Evolutionary conservation across 345 rosid species (phyloP), one percentile per base, ranked within the genome.

Genomic region (Raphanus sativus): DNA sequence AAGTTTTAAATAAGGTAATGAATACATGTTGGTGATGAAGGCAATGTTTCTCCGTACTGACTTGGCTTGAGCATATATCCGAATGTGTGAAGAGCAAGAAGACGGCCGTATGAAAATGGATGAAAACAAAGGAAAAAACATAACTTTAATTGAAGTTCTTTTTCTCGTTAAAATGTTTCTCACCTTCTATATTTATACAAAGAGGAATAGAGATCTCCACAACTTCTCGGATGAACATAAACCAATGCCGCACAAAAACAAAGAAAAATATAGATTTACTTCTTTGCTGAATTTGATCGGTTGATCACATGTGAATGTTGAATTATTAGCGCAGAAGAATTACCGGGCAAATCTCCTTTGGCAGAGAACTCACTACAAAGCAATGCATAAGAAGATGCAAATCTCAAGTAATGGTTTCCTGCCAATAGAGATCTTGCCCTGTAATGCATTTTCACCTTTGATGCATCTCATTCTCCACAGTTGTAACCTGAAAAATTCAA

Each of bases 341-440:
- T 79, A 40, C 82, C 78, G 82, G 82, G 78, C 78, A 79, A 79
- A 79, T 74, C 82, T 79, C 82, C 82, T 79, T 79, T 79, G 82
- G 78, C 82, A 79, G 78, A 68, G 42, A 74, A 63, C 70, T 74
- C 75, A 79, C 24, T 40, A 74, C 75, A 74, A 54, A 50, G 15
- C 70, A 50, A 66, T 72, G 77, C 74, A 78, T 13, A 36, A 67
- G 54, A 28, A 54, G 0, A 17, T 79, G 74, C 70, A 73, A 50
- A 67, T 3, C 2, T 36, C 16, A 4, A 66, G 69, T 79, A 68
- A 79, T 73, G 74, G 78, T 74, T 74, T 79, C 69, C 74, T 79
- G 78, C 82, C 82, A 79, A 79, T 79, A 79, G 75, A 79, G 82
- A 79, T 68, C 75, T 74, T 68, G 17, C 82, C 82, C 78, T 73